A percentile compares a stretch with the other conserved stretches of the same genome.
Evolutionary conservation across 2,329 filamentous ascomycete genomes (phyloP).

Genomic region (Cercospora citrullina): DNA sequence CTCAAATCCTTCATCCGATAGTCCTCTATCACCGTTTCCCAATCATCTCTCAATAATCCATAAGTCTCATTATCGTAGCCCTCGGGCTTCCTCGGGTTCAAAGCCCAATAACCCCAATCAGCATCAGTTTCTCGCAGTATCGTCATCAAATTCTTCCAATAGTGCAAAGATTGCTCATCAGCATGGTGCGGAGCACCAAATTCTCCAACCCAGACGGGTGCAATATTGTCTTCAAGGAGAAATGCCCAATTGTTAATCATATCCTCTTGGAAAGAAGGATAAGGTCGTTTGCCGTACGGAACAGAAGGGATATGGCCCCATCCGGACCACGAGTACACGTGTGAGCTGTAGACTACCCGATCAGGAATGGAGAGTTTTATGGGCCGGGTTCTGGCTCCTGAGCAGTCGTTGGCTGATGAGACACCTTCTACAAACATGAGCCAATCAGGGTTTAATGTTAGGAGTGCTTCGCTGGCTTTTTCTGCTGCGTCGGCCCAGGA

Average conservation of each 20-base stretch:
- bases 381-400: slow-evolving; percentile 56
- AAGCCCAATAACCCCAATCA: slow-evolving; percentile 63
- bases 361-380: slow-evolving; percentile 57
- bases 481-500: slow-evolving; percentile 66
- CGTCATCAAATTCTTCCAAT: slow-evolving; percentile 64
- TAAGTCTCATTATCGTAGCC: slow-evolving; percentile 60
- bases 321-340: slow-evolving; percentile 70
- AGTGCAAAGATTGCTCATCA: slow-evolving; percentile 59
- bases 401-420: slow-evolving; percentile 66
- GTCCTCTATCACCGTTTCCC: slow-evolving; percentile 51
- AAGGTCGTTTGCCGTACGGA: slow-evolving; percentile 61
- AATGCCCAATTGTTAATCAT: slow-evolving; percentile 69
- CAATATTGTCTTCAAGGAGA: slow-evolving; percentile 56
- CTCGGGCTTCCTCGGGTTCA: slow-evolving; percentile 65
- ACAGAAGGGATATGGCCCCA: slow-evolving; percentile 57
- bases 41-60: slow-evolving; percentile 62
- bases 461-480: slow-evolving; percentile 60
- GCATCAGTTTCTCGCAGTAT: slow-evolving; percentile 60
- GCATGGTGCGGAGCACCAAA: slow-evolving; percentile 60
- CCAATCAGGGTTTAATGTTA: slow-evolving; percentile 63
- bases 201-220: slow-evolving; percentile 69
- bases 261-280: slow-evolving; percentile 61
- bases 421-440: slow-evolving; percentile 68
- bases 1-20: slow-evolving; percentile 30
- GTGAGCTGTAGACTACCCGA: slow-evolving; percentile 65